A percentile compares a stretch with the other conserved stretches of the same genome.
phyloP scores from a whole-genome alignment of 2,329 filamentous ascomycete species.

The Scytalidium sp. region DNA sequence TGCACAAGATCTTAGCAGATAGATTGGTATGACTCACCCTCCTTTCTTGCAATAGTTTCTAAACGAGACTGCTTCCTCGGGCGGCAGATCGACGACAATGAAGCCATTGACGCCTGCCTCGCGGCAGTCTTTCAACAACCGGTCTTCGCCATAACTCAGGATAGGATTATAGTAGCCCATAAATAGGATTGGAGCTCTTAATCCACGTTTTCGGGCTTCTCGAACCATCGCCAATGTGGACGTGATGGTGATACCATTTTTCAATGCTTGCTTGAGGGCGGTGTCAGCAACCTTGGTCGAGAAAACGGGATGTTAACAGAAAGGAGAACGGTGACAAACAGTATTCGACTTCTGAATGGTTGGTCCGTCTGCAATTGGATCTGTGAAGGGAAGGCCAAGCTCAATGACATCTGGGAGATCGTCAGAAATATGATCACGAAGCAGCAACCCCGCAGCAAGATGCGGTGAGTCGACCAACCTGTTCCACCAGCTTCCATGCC shows the following conservation, averaged over 20 bases:
- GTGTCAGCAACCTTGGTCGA: conserved; percentile 12
- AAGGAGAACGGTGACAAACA: conserved; percentile 36
- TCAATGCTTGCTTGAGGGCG: conserved; percentile 60
- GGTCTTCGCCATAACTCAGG: conserved; percentile 90
- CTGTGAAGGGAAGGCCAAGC: conserved; percentile 93
- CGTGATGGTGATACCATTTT: conserved; percentile 82
- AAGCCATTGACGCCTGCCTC: conserved; percentile 89
- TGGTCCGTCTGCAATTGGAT: conserved; percentile 95
- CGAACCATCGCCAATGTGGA: conserved; percentile 81
- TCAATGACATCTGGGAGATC: conserved; percentile 76
- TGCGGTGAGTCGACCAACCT: conserved; percentile 49
- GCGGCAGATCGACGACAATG: conserved; percentile 92
- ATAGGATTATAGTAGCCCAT: conserved; percentile 99
- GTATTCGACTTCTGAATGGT: conserved; percentile 97
- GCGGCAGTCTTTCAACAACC: conserved; percentile 78
- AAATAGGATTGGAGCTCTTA: conserved; percentile 80
- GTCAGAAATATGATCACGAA: conserved; percentile 4
- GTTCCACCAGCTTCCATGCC: conserved; percentile 91
- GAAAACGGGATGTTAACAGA: neutral
- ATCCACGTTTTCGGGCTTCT: conserved; percentile 71
- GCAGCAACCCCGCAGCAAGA: neutral
- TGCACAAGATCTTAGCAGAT: neutral
- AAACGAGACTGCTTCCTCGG: conserved; percentile 93
- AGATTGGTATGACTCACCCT: conserved; percentile 49
- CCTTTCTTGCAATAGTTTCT: conserved; percentile 76